phyloP scores from a whole-genome alignment of 1,139 yeast genomes.

The Candida labiduridarum region DNA sequence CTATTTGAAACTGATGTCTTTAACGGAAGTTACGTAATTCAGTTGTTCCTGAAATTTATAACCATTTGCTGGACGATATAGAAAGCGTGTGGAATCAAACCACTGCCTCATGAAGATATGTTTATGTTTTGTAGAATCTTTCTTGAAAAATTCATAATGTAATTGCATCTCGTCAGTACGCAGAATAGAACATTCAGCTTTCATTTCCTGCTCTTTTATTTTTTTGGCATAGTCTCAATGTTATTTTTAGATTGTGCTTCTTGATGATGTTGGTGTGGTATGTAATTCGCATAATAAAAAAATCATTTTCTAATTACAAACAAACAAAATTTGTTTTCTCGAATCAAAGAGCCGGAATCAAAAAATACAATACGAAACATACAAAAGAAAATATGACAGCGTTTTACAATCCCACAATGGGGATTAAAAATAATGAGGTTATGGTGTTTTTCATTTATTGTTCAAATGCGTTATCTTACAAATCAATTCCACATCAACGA shows the following conservation, averaged over 20 bases:
- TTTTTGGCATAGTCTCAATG: neutral
- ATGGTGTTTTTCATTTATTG: too few relatives aligned
- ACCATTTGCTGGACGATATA: neutral
- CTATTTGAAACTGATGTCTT: neutral
- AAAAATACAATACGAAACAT: neutral
- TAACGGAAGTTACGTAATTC: neutral
- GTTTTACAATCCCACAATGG: too few relatives aligned
- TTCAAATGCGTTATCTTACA: too few relatives aligned
- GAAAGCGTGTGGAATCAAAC: neutral
- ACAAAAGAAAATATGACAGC: neutral
- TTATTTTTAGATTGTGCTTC: neutral
- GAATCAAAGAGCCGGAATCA: neutral
- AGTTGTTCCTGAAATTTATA: neutral
- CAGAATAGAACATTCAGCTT: too few relatives aligned
- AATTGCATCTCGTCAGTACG: neutral
- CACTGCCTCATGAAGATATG: neutral
- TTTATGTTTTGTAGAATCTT: neutral
- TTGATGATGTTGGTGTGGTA: neutral
- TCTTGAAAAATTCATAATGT: neutral
- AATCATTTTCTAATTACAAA: constrained; percentile 4
- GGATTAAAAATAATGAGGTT: too few relatives aligned
- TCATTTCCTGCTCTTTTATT: neutral
- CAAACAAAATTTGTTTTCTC: neutral
- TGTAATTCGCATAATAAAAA: constrained; percentile 1
- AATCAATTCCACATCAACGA: too few relatives aligned